A percentile compares a stretch with the other conserved stretches of the same genome.
Evolutionary conservation across 1,284 basidiomycete genomes (phyloP).

Genomic region (Ganoderma lucidum): DNA sequence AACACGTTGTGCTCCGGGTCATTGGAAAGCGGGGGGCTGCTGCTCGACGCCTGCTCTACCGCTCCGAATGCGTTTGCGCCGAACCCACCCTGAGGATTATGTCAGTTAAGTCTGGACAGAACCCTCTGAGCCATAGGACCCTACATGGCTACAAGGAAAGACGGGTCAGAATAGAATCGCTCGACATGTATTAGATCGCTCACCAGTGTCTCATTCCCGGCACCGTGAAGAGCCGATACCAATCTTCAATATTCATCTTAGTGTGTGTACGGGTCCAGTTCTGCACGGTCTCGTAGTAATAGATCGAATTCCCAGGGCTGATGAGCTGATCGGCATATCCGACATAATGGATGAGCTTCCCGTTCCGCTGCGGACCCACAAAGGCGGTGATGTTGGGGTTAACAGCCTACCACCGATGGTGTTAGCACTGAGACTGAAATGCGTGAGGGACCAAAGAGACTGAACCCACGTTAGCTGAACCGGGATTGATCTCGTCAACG

Average conservation of each 20-base stretch:
- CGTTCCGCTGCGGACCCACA: conserved; percentile 37
- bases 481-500: conserved; percentile 34
- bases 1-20: conserved; percentile 45
- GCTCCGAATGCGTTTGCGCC: conserved; percentile 39
- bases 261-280: conserved; percentile 37
- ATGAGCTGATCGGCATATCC: conserved; percentile 44
- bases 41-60: conserved; percentile 34
- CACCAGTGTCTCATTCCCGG: conserved; percentile 53
- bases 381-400: conserved; percentile 40
- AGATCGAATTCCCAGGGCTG: conserved; percentile 44
- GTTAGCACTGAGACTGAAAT: neutral
- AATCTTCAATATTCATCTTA: conserved; percentile 40
- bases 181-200: conserved; percentile 22
- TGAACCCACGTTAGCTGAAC: conserved; percentile 30
- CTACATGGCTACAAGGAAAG: conserved; percentile 18
- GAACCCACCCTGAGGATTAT: conserved; percentile 21
- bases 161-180: neutral
- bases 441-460: neutral
- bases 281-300: conserved; percentile 45
- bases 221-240: conserved; percentile 51
- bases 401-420: conserved; percentile 28
- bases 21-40: conserved; percentile 36
- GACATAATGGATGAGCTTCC: conserved; percentile 45
- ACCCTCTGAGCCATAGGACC: neutral
- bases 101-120: conserved; percentile 4